Evolutionary conservation across 805 yeast genomes (phyloP), one percentile per base, ranked within the genome.

Genomic region (Metschnikowia noctiluminum): DNA sequence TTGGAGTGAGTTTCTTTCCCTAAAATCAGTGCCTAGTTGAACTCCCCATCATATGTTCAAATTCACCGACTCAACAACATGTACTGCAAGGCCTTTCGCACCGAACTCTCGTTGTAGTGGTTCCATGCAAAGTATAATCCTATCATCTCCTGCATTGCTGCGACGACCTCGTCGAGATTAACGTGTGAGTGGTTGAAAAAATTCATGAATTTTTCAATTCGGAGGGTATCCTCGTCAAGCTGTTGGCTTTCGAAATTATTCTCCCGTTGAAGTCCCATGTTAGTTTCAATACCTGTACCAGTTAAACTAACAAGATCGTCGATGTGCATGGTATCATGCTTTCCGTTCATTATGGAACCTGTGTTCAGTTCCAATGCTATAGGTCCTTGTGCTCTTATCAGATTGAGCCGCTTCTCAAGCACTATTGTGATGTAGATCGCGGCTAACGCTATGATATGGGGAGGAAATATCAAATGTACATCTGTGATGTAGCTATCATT

Each of bases 401-500:
- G 53, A 3, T 63, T 55, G 35, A 66, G 46, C 35, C 71, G 70
- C 46, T 68, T 70, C 52, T 78, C 77, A 40, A 87, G 64, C 26
- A 86, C 82, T 1, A 89, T 70, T 0, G 96, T 84, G 46, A 91
- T 74, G 66, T 89, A 90, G n/a, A 91, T 69, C 10, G 96, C 80
- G 0, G 94, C 81, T 36, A 86, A 68, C 3, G 97, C 96, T 8
- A 91, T 78, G 10, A 90, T 80, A 67, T 91, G 96, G 0, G 99
- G 99, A 0, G 98, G 92, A 54, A 81, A 84, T 13, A 91, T 63
- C 41, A 94, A 66, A 49, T 89, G 92, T 14, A 88, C 70, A 63
- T 94, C 98, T 0, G 96, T 89, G 40, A 89, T 83, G 64, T 87
- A 91, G 53, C 91, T 81, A 62, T 92, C 98, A 64, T 90, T 94